Percentiles rank a stretch among this genome's conserved stretches.
Conservation (phyloP, 495 filamentous ascomycete species). For the Copromyces sp. region DNA sequence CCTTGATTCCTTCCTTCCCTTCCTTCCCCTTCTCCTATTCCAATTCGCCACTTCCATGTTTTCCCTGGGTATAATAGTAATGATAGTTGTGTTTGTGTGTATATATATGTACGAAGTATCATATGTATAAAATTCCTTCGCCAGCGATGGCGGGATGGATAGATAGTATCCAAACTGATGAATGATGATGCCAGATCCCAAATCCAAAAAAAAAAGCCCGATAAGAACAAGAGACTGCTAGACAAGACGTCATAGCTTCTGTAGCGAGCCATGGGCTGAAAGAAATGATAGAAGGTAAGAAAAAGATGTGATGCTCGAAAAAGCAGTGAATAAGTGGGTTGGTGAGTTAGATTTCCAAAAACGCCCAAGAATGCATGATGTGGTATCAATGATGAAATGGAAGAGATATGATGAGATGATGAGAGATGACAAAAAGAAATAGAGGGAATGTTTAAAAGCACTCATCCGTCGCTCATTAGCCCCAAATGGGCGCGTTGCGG, state of each 20-base stretch:
- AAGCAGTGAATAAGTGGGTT: not conserved
- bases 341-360: not conserved
- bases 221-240: not conserved
- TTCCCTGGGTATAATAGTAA: not conserved
- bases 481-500: constrained; percentile 35
- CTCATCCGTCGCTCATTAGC: constrained; percentile 12
- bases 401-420: not conserved
- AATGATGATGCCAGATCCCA: not conserved
- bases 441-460: not conserved
- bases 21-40: not conserved
- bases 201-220: not conserved
- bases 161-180: not conserved
- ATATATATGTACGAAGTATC: not conserved
- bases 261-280: not conserved
- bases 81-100: not conserved
- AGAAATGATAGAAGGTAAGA: not conserved
- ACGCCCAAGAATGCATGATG: not conserved
- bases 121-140: not conserved
- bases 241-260: not conserved
- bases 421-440: constrained; percentile 1
- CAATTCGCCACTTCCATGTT: not conserved
- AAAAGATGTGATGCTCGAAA: not conserved
- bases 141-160: not conserved
- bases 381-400: not conserved
- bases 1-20: not conserved